phyloP scores from a whole-genome alignment of 2,329 filamentous ascomycete genomes.

The Xylaria polymorpha region DNA sequence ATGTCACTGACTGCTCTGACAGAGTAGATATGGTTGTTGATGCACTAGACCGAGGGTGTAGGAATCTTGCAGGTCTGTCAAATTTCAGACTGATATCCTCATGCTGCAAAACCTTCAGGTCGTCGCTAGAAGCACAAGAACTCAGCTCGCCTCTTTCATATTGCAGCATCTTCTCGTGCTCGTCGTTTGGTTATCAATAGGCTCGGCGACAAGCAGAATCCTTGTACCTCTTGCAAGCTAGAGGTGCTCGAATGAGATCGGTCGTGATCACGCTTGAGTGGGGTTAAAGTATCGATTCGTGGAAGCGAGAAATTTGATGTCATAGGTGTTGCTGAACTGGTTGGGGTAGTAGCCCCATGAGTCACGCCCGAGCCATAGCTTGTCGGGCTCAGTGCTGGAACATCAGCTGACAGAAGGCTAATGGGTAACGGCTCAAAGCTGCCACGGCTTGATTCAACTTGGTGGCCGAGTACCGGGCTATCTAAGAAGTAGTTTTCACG shows the following conservation, averaged over 20 bases:
- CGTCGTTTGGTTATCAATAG: constrained; percentile 71
- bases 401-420: constrained; percentile 53
- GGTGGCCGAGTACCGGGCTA: constrained; percentile 4
- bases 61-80: constrained; percentile 50
- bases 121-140: constrained; percentile 50
- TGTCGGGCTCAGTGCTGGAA: constrained; percentile 62
- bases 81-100: constrained; percentile 53
- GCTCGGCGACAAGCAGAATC: constrained; percentile 69
- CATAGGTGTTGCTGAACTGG: constrained; percentile 50
- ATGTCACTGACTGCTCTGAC: constrained; percentile 58
- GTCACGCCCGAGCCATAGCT: constrained; percentile 58
- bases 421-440: constrained; percentile 30
- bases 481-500: constrained; percentile 49
- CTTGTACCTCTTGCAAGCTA: constrained; percentile 69
- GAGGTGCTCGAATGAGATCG: constrained; percentile 61
- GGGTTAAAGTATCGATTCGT: constrained; percentile 52
- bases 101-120: constrained; percentile 38
- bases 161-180: constrained; percentile 64
- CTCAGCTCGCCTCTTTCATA: constrained; percentile 49
- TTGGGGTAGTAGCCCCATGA: constrained; percentile 61
- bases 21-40: constrained; percentile 65
- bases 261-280: constrained; percentile 50
- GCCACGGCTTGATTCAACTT: constrained; percentile 29
- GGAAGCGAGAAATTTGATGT: constrained; percentile 66
- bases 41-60: constrained; percentile 62